A percentile compares a stretch with the other conserved stretches of the same genome.
These are phyloP conservation scores for Ophiostoma angusticollis DNA, from an alignment of 2,329 filamentous ascomycete genomes.

Conservation along the genomic window DNA sequence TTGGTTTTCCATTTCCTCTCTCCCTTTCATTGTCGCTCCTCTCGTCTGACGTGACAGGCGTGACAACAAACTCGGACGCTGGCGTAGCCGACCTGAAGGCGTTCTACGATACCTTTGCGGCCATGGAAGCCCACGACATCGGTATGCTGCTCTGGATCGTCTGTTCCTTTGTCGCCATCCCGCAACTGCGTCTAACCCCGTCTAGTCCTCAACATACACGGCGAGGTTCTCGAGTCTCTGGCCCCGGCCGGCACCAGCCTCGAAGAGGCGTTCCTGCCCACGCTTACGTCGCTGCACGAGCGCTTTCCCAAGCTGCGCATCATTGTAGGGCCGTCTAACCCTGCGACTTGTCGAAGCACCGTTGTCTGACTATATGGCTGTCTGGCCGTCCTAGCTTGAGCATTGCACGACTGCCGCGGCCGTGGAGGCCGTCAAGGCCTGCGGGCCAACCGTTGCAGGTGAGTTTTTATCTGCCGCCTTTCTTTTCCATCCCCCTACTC, in stretches of 20 bases:
- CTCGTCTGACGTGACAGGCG: slow-evolving; percentile 25
- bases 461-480: not conserved
- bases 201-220: slow-evolving; percentile 60
- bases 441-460: slow-evolving; percentile 61
- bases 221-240: slow-evolving; percentile 45
- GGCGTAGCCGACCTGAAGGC: slow-evolving; percentile 57
- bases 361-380: too few relatives aligned
- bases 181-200: not conserved
- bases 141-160: not conserved
- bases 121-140: slow-evolving; percentile 74
- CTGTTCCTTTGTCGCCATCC: not conserved
- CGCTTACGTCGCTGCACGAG: slow-evolving; percentile 57
- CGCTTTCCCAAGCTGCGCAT: slow-evolving; percentile 61
- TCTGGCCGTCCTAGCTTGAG: slow-evolving; percentile 26
- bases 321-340: too few relatives aligned
- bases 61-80: slow-evolving; percentile 53
- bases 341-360: too few relatives aligned
- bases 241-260: slow-evolving; percentile 26
- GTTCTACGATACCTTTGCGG: slow-evolving; percentile 71
- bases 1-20: slow-evolving; percentile 14
- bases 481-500: not conserved
- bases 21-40: too few relatives aligned
- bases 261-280: slow-evolving; percentile 69
- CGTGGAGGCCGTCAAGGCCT: slow-evolving; percentile 61
- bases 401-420: slow-evolving; percentile 82